These are phyloP conservation scores for Penicillium macrosclerotiorum DNA, from an alignment of 495 filamentous ascomycete species.

Conservation along the genomic window DNA sequence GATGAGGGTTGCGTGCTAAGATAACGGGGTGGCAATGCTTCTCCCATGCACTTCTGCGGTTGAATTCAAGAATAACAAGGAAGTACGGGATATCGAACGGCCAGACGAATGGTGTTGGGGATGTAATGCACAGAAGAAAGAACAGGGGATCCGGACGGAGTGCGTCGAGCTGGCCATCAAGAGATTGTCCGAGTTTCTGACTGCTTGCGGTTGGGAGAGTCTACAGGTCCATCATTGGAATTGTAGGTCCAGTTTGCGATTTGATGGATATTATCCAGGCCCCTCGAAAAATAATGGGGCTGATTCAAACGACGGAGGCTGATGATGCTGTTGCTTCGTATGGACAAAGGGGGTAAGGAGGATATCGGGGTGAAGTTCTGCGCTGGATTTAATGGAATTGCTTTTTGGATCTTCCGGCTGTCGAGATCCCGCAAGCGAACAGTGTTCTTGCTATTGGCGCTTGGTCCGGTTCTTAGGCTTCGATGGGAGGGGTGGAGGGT, in stretches of 20 bases:
- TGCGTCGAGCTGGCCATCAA: slow-evolving; percentile 24
- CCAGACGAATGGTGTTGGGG: background rate
- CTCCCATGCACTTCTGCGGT: background rate
- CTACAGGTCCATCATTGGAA: slow-evolving; percentile 24
- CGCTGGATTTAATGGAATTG: too few relatives aligned
- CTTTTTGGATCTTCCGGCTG: too few relatives aligned
- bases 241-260: background rate
- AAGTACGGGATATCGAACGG: background rate
- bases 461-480: too few relatives aligned
- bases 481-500: slow-evolving; percentile 3
- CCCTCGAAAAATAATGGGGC: background rate
- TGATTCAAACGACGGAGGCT: too few relatives aligned
- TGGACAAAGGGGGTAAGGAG: too few relatives aligned
- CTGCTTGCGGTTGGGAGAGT: slow-evolving; percentile 1
- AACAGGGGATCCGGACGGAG: slow-evolving; percentile 4
- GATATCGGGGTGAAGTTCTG: too few relatives aligned
- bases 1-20: background rate
- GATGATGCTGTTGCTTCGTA: too few relatives aligned
- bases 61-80: background rate
- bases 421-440: too few relatives aligned
- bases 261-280: background rate
- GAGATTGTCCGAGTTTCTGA: slow-evolving; percentile 10
- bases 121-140: slow-evolving; percentile 4
- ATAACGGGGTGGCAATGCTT: background rate
- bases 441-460: too few relatives aligned